Conservation (phyloP, 164 flowering plant species). For the Protea cynaroides region DNA sequence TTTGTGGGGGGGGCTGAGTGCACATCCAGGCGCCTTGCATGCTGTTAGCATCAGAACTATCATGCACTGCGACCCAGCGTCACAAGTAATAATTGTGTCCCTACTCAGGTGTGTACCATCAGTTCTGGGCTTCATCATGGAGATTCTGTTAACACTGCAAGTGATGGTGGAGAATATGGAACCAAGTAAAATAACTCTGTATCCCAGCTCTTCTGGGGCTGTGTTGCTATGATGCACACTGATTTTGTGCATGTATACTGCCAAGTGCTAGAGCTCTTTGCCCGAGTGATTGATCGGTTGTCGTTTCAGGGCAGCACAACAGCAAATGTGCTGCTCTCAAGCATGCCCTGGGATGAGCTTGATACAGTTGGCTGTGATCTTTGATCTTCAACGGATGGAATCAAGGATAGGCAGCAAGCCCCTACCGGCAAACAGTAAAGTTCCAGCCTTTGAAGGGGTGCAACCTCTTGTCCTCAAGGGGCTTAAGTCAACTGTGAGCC, state of each 20-base stretch:
- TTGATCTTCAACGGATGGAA: slow-evolving; percentile 57
- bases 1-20: slow-evolving; percentile 99
- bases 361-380: slow-evolving; percentile 41
- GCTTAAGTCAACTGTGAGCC: slow-evolving; percentile 86
- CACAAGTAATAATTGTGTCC: slow-evolving; percentile 86
- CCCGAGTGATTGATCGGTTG: slow-evolving; percentile 76
- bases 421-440: slow-evolving; percentile 46
- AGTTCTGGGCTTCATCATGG: slow-evolving; percentile 91
- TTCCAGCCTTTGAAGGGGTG: slow-evolving; percentile 89
- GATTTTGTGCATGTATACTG: slow-evolving; percentile 96
- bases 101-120: slow-evolving; percentile 88
- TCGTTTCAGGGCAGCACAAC: slow-evolving; percentile 86
- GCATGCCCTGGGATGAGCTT: slow-evolving; percentile 95
- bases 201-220: slow-evolving; percentile 98
- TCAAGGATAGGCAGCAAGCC: slow-evolving; percentile 45
- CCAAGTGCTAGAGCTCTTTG: slow-evolving; percentile 97
- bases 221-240: slow-evolving; percentile 99
- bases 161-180: slow-evolving; percentile 99
- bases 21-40: slow-evolving; percentile 95
- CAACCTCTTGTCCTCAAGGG: slow-evolving; percentile 99
- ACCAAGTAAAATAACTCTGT: slow-evolving; percentile 94
- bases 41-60: slow-evolving; percentile 97
- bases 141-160: slow-evolving; percentile 83
- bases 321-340: slow-evolving; percentile 95
- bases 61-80: slow-evolving; percentile 89